Percentiles rank a stretch among this genome's conserved stretches.
These are phyloP conservation scores for Capsella rubella DNA, from an alignment of 441 rosid genomes.

Conservation along the genomic window DNA sequence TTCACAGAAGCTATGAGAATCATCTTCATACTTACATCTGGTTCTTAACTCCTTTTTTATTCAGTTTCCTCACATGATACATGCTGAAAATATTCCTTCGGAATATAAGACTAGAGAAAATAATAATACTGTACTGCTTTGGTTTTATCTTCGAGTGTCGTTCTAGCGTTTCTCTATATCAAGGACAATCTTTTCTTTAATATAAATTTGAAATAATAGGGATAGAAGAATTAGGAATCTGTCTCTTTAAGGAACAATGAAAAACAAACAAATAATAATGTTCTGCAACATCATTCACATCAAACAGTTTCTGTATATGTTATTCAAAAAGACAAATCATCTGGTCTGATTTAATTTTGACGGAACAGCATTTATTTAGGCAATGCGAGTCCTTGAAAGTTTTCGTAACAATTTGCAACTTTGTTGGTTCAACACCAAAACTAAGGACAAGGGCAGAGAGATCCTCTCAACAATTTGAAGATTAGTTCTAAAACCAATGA, in stretches of 20 bases:
- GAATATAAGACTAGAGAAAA: no score
- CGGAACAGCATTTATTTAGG: slow-evolving; percentile 88
- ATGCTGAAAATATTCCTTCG: no score
- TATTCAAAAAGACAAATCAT: slow-evolving; percentile 79
- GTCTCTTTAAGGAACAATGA: slow-evolving; percentile 17
- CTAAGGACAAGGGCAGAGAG: slow-evolving; percentile 30
- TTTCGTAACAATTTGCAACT: slow-evolving; percentile 1
- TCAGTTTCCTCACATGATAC: no score
- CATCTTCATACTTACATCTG: slow-evolving; percentile 6
- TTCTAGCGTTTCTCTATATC: background rate
- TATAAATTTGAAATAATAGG: background rate
- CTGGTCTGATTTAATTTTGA: slow-evolving; percentile 47
- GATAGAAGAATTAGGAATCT: background rate
- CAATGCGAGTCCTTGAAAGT: slow-evolving; percentile 31
- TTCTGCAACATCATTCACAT: slow-evolving; percentile 78
- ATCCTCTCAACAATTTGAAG: background rate
- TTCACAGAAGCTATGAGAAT: slow-evolving; percentile 21
- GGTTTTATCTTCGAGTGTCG: background rate
- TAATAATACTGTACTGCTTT: background rate
- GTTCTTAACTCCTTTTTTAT: background rate
- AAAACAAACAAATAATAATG: slow-evolving; percentile 72
- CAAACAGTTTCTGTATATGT: slow-evolving; percentile 59
- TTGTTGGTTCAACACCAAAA: slow-evolving; percentile 44
- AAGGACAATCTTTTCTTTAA: background rate
- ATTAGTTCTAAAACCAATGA: background rate